phyloP scores from a whole-genome alignment of 176 grass and related monocot genomes.

The Chloris gayana region DNA sequence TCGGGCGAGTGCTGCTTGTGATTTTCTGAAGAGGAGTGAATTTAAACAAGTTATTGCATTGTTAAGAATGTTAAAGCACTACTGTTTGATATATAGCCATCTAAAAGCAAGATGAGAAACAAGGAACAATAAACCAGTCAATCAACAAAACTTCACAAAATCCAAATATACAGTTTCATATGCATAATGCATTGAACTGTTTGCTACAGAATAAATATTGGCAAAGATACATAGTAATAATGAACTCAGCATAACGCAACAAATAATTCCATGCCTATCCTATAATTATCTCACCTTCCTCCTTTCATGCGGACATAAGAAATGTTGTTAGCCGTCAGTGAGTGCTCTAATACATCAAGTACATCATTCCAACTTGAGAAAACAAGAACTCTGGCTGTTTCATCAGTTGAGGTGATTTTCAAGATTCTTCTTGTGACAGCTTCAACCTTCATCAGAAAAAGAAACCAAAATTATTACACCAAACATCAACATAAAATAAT shows the following conservation, averaged over 20 bases:
- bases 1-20: conserved; percentile 75
- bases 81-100: conserved; percentile 14
- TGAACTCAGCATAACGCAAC: background rate
- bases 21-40: conserved; percentile 62
- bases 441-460: conserved; percentile 69
- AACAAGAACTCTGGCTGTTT: conserved; percentile 82
- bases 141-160: conserved; percentile 9
- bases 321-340: conserved; percentile 71
- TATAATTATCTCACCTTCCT: conserved; percentile 67
- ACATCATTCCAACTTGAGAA: conserved; percentile 99
- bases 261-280: background rate
- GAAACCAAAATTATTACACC: conserved; percentile 22
- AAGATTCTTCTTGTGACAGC: conserved; percentile 91
- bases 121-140: conserved; percentile 14
- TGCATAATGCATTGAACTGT: background rate
- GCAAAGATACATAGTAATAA: conserved; percentile 8
- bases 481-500: conserved; percentile 9
- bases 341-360: conserved; percentile 85
- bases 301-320: conserved; percentile 95
- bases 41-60: conserved; percentile 26
- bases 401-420: conserved; percentile 66
- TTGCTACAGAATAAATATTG: background rate
- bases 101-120: conserved; percentile 1
- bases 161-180: background rate
- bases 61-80: conserved; percentile 28